Evolutionary conservation across 495 filamentous ascomycete species (phyloP).

Genomic region (Penicillium canescens): DNA sequence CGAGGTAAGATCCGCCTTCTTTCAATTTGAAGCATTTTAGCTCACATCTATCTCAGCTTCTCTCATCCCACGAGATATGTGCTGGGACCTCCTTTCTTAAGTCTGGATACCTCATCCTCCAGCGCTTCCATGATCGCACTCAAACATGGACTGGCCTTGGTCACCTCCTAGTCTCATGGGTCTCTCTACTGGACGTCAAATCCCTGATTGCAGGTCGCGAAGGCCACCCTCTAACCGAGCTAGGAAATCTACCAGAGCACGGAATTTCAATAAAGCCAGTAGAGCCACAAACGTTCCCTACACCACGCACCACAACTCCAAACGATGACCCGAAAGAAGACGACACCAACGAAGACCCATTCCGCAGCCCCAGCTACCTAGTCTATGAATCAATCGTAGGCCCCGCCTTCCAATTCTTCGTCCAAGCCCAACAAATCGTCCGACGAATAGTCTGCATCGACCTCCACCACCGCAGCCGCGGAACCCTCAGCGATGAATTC

Average conservation of each 20-base stretch:
- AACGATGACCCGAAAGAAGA: slow-evolving; percentile 10
- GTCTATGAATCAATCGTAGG: slow-evolving; percentile 35
- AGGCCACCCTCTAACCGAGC: slow-evolving; percentile 36
- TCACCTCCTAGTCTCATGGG: slow-evolving; percentile 34
- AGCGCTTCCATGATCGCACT: slow-evolving; percentile 34
- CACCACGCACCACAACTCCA: neutral
- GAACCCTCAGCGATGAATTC: slow-evolving; percentile 42
- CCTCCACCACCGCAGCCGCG: slow-evolving; percentile 42
- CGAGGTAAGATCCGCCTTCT: slow-evolving; percentile 27
- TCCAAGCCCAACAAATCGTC: slow-evolving; percentile 37
- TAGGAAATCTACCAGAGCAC: slow-evolving; percentile 26
- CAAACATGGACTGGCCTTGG: slow-evolving; percentile 32
- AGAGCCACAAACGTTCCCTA: neutral
- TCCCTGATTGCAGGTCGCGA: slow-evolving; percentile 43
- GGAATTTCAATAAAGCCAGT: neutral
- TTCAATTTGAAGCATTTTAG: neutral
- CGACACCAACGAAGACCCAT: slow-evolving; percentile 20
- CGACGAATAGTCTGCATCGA: slow-evolving; percentile 41
- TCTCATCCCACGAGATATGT: slow-evolving; percentile 29
- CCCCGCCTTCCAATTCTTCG: slow-evolving; percentile 38
- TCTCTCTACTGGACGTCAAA: slow-evolving; percentile 42
- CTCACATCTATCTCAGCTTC: slow-evolving; percentile 18
- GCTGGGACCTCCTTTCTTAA: slow-evolving; percentile 37
- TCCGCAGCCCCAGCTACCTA: slow-evolving; percentile 33
- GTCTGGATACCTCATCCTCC: slow-evolving; percentile 35